Base-by-base conservation (phyloP, 129 eudicot species). In the Artemisia tridentata region DNA sequence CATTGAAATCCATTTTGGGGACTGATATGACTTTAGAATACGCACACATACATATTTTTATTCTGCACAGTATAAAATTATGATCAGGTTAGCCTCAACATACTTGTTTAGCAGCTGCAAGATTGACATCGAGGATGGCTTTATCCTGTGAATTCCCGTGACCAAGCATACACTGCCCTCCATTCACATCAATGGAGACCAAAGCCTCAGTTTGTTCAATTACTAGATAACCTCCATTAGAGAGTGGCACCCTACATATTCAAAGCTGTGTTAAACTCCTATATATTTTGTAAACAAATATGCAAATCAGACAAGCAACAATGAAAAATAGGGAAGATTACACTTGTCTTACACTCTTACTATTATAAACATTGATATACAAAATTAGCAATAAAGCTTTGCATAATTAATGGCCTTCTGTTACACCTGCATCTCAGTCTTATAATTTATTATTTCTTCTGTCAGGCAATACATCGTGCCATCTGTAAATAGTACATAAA, bases 71-170 rank as follows among this genome's bases (percentile, higher is more conserved):
- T 38, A 38, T 38, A 38, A 38, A 38, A 38, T 38, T 38, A 38
- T 38, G 45, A 38, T 38, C 45, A 38, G 9, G 11, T 38, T 38
- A 11, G 45, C 45, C 45, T 38, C 45, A 38, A 38, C 45, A 7
- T 90, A 95, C 99, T 84, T 95, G 99, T 84, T 84, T 95, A 65
- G 97, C 97, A 69, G 99, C 99, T 61, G 89, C 92, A 81, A 95
- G 97, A 86, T 95, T 95, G 73, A 90, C 99, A 63, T 90, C 91
- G 76, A 95, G 96, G 65, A 95, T 84, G 80, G 97, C 99, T 81
- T 86, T 86, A 71, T 88, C 96, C 75, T 90, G 99, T 58, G 99
- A 87, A 73, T 91, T 84, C 53, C 99, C 97, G 51, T 95, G 89
- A 79, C 97, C 99, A 82, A 95, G 87, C 99, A 95, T 84, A 53